Evolutionary conservation across 1,284 basidiomycete genomes (phyloP), one percentile per base, ranked within the genome.

Genomic region (Pseudomicrostroma phylloplanum): DNA sequence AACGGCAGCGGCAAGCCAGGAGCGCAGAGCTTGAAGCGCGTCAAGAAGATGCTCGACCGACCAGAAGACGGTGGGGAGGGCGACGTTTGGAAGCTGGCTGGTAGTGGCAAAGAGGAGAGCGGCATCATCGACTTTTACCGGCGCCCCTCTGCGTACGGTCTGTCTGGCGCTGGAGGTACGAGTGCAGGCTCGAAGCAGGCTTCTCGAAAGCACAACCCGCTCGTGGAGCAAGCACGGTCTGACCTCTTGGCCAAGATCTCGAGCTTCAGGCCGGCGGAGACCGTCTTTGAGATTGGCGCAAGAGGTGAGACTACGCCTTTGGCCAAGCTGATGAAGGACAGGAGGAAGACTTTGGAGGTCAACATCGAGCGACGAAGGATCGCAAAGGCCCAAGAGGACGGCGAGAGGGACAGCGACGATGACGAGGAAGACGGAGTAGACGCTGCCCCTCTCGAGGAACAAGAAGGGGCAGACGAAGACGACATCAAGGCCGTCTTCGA

Each of bases 271-370:
- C 94, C 94, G 4, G 79, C 83, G 26, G 94, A 97, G 80, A 98
- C 94, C 0, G 88, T 97, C 30, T 89, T 98, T 64, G 94, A 98
- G 80, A 83, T 96, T 25, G 91, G 90, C 0, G 84, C 84, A 1
- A 86, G 88, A 64, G 88, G 89, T 0, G 88, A 86, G 42, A 83
- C 69, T 23, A 68, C 67, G 58, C 74, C 75, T 12, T 59, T 70
- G 19, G 68, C 70, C 43, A 67, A 67, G 21, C 80, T 98, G 65
- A 98, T 98, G 94, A 89, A 90, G 79, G 87, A 90, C 69, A 83
- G 94, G 17, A 83, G 93, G 67, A 89, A 87, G 77, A 88, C 89
- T 8, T 81, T 96, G 68, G 83, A 81, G 30, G 89, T 86, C 59
- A 76, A 69, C 69, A 61, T 69, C 65, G 75, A 86, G 87, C 2